Evolutionary conservation across 805 yeast species (phyloP).

Genomic region (Teunomyces kruisii): DNA sequence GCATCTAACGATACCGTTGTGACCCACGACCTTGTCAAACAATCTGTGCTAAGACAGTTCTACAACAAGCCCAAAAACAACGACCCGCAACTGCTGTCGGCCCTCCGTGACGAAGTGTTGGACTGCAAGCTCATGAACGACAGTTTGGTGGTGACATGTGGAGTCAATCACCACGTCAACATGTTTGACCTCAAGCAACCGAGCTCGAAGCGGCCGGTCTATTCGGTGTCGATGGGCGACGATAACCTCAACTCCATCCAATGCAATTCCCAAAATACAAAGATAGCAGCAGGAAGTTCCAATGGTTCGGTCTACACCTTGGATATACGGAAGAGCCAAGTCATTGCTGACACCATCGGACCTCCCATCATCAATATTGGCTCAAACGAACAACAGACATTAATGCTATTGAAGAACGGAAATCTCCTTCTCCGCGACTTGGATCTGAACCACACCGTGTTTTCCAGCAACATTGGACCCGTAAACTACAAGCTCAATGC

Average conservation of each 20-base stretch:
- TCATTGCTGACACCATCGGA: neutral
- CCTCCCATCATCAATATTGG: neutral
- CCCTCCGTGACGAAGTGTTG: conserved; percentile 15
- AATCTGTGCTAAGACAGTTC: conserved; percentile 8
- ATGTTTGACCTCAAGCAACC: conserved; percentile 23
- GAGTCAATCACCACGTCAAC: conserved; percentile 20
- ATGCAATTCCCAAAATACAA: conserved; percentile 6
- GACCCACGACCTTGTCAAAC: conserved; percentile 22
- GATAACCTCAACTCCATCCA: conserved; percentile 25
- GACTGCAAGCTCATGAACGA: conserved; percentile 20
- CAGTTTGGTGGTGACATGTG: conserved; percentile 23
- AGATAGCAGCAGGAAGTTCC: conserved; percentile 19
- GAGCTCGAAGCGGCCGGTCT: conserved; percentile 11
- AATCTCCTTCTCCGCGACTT: neutral
- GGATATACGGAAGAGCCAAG: conserved; percentile 19
- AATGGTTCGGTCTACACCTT: conserved; percentile 20
- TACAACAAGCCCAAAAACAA: conserved; percentile 3
- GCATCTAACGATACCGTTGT: conserved; percentile 16
- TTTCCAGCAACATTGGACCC: neutral
- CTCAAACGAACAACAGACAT: neutral
- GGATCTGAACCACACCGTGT: neutral
- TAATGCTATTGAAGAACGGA: neutral
- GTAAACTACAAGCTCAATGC: conserved; percentile 9
- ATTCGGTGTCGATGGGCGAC: conserved; percentile 16
- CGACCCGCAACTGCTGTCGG: neutral